Evolutionary conservation across 768 basidiomycete genomes (phyloP).

Genomic region (Mrakia hoshinonis): DNA sequence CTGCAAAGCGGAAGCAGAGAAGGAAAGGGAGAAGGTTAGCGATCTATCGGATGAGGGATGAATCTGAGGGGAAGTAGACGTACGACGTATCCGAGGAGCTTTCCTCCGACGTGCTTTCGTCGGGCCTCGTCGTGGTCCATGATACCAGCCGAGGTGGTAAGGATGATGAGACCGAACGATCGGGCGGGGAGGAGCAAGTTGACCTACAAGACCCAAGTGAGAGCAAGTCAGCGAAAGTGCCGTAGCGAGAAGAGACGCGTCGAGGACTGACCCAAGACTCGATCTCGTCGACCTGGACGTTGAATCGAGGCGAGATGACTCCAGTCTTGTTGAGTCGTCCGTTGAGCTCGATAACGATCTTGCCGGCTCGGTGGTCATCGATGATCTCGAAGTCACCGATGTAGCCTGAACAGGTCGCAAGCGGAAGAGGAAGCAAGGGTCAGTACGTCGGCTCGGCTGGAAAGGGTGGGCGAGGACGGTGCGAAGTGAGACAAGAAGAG

Average conservation of each 20-base stretch:
- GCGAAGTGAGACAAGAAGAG: constrained; percentile 25
- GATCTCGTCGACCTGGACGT: constrained; percentile 84
- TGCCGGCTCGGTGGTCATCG: constrained; percentile 96
- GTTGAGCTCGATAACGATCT: constrained; percentile 96
- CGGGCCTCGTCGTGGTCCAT: constrained; percentile 98
- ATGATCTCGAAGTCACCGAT: constrained; percentile 91
- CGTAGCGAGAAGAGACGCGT: too few species aligned
- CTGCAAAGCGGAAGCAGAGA: not conserved
- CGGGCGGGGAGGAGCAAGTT: constrained; percentile 90
- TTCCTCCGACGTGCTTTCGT: constrained; percentile 64
- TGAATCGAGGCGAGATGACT: constrained; percentile 98
- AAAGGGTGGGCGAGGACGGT: not conserved
- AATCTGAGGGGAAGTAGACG: not conserved
- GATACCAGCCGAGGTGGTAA: constrained; percentile 96
- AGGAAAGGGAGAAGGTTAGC: not conserved
- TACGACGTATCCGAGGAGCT: constrained; percentile 31
- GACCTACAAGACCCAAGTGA: constrained; percentile 57
- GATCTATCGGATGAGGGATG: too few species aligned
- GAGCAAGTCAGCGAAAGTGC: not conserved
- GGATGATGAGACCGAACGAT: constrained; percentile 92
- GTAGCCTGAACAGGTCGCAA: constrained; percentile 55
- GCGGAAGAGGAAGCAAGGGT: not conserved
- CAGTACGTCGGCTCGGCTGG: constrained; percentile 12
- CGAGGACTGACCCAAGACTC: constrained; percentile 45
- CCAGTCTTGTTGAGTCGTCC: constrained; percentile 99